These are phyloP conservation scores for Tephrocybe sp. DNA, from an alignment of 768 basidiomycete species.

Conservation along the genomic window DNA sequence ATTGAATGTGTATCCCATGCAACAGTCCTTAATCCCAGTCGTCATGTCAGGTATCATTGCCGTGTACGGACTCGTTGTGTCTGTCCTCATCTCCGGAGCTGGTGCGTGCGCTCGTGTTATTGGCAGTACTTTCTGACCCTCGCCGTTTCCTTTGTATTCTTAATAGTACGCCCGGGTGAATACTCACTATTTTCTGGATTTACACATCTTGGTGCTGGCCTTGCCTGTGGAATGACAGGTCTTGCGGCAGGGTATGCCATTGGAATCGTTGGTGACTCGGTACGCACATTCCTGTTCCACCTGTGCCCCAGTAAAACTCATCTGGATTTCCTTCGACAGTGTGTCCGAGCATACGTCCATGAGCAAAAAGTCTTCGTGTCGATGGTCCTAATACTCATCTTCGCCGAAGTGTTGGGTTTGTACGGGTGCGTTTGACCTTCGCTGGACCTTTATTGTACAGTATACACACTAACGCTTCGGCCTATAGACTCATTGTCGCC, in stretches of 20 bases:
- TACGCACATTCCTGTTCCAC: conserved; percentile 37
- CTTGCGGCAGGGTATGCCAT: conserved; percentile 94
- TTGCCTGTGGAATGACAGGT: conserved; percentile 89
- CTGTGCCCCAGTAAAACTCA: background rate
- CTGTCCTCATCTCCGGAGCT: conserved; percentile 82
- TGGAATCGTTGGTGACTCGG: conserved; percentile 90
- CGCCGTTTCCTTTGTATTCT: conserved; percentile 7
- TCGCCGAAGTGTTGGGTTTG: conserved; percentile 86
- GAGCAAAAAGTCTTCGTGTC: conserved; percentile 90
- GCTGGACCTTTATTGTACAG: background rate
- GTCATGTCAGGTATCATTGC: conserved; percentile 99
- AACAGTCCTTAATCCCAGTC: conserved; percentile 88
- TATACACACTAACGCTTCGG: background rate
- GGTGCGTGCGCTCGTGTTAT: conserved; percentile 27
- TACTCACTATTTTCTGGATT: conserved; percentile 88
- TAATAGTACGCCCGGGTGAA: conserved; percentile 58
- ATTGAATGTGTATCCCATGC: background rate
- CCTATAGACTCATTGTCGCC: conserved; percentile 76
- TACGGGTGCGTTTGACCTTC: conserved; percentile 40
- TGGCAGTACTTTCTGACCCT: conserved; percentile 2
- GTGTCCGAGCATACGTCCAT: conserved; percentile 57
- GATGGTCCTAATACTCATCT: conserved; percentile 96
- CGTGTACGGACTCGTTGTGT: conserved; percentile 94
- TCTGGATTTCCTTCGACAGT: conserved; percentile 8
- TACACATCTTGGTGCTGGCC: conserved; percentile 87